A percentile compares a stretch with the other conserved stretches of the same genome.
These are phyloP conservation scores for Halenospora varia DNA, from an alignment of 495 filamentous ascomycete genomes.

Conservation along the genomic window DNA sequence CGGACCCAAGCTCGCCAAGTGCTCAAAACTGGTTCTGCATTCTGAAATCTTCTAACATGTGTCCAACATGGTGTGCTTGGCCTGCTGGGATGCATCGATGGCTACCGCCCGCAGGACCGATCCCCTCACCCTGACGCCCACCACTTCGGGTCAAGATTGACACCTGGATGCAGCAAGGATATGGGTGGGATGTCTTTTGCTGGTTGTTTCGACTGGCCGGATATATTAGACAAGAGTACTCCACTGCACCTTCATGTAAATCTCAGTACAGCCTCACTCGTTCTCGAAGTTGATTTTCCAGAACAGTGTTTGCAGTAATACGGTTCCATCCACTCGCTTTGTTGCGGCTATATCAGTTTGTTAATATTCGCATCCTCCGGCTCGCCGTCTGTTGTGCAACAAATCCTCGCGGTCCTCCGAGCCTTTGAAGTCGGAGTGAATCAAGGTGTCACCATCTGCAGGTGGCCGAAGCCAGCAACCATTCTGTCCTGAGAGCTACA, in stretches of 20 bases:
- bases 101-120: no score
- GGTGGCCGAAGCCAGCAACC: slow-evolving; percentile 16
- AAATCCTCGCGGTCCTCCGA: background rate
- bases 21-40: background rate
- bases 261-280: background rate
- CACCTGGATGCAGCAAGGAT: background rate
- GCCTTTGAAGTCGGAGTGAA: background rate
- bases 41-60: background rate
- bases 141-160: background rate
- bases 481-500: background rate
- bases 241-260: background rate
- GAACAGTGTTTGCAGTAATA: background rate
- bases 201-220: background rate
- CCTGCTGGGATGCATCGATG: no score
- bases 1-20: no score
- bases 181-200: background rate
- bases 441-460: slow-evolving; percentile 15
- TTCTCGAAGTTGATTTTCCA: background rate
- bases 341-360: background rate
- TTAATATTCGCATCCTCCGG: background rate
- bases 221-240: background rate
- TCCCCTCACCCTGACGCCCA: background rate
- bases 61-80: background rate
- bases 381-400: background rate
- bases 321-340: background rate